Evolutionary conservation across 805 yeast genomes (phyloP), one percentile per base, ranked within the genome.

Genomic region (Hanseniaspora pseudoguilliermondii): DNA sequence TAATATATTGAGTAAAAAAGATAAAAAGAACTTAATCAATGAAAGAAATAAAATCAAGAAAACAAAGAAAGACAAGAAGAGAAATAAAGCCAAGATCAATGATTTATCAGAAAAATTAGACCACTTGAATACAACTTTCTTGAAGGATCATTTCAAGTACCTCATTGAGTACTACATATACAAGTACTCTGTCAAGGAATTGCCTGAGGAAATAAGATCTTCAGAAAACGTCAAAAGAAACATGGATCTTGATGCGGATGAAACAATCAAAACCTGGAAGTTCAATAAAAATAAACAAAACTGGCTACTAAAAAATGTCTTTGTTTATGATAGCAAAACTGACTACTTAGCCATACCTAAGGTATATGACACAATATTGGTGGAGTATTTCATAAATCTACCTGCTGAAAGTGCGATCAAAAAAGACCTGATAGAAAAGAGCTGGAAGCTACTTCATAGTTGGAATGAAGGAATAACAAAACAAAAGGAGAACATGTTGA

Each of bases 261-360:
- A 35, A 56, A 49, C 32, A 40, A 47, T 41, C 42, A 52, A 39
- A 65, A 65, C 23, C 55, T 69, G 72, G 72, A 69, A 69, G 50
- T 69, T 68, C 49, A 66, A 70, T 36, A 69, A 69, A 49, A 69
- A 66, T 41, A 69, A 69, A 40, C 72, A 69, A 48, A 67, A 65
- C 43, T 69, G 72, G 72, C 57, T 69, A 32, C 57, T 68, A 29
- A 69, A 68, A 43, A 67, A 69, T 57, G 60, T 66, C 54, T 62
- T 66, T 27, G 34, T 21, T 3, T 60, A 60, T 32, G 41, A 57
- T 3, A 64, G 62, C 7, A 44, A 29, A 11, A 39, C 15, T 11
- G 50, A 53, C 15, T 18, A 15, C 27, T 21, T 53, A 20, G 65
- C 62, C 39, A 60, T 69, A 11, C 70, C 71, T 27, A 40, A 50